These are phyloP conservation scores for Phytophthora ramorum DNA, from an alignment of 352 stramenopile genomes.

Conservation along the genomic window DNA sequence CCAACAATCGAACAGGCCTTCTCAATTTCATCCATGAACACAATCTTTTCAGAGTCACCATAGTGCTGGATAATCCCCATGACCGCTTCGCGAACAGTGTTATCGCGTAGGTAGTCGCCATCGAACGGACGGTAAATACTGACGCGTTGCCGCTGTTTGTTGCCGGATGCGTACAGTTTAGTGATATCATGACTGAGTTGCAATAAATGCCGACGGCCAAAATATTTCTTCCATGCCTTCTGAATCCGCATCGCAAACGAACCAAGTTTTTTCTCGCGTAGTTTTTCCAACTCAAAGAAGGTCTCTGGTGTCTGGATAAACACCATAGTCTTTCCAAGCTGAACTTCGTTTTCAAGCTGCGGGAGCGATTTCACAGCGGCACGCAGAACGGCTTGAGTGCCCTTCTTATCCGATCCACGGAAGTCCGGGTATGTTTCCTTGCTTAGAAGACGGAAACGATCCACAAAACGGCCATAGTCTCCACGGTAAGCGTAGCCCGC, in stretches of 20 bases:
- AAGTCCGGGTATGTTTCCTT: conserved; percentile 89
- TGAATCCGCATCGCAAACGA: conserved; percentile 86
- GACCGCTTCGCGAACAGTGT: conserved; percentile 64
- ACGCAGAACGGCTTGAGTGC: conserved; percentile 81
- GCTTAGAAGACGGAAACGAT: conserved; percentile 83
- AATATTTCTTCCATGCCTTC: conserved; percentile 85
- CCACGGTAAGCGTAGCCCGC: conserved; percentile 86
- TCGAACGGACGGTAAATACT: conserved; percentile 91
- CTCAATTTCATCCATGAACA: conserved; percentile 82
- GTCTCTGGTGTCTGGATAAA: conserved; percentile 92
- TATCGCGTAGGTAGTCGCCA: conserved; percentile 81
- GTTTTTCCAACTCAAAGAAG: conserved; percentile 91
- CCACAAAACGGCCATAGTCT: conserved; percentile 88
- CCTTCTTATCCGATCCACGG: conserved; percentile 82
- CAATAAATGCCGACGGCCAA: conserved; percentile 79
- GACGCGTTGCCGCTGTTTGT: conserved; percentile 85
- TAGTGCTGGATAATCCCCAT: conserved; percentile 78
- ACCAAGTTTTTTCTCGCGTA: conserved; percentile 83
- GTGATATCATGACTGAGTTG: conserved; percentile 87
- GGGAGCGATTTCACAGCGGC: conserved; percentile 74
- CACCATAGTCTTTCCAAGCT: conserved; percentile 92
- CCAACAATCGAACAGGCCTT: conserved; percentile 54
- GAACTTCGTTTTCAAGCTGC: conserved; percentile 81
- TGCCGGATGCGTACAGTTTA: conserved; percentile 82
- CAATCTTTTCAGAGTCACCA: conserved; percentile 80